Percentiles rank a stretch among this genome's conserved stretches.
Conservation (phyloP, 768 basidiomycete species). For the Leccinum imitatum region DNA sequence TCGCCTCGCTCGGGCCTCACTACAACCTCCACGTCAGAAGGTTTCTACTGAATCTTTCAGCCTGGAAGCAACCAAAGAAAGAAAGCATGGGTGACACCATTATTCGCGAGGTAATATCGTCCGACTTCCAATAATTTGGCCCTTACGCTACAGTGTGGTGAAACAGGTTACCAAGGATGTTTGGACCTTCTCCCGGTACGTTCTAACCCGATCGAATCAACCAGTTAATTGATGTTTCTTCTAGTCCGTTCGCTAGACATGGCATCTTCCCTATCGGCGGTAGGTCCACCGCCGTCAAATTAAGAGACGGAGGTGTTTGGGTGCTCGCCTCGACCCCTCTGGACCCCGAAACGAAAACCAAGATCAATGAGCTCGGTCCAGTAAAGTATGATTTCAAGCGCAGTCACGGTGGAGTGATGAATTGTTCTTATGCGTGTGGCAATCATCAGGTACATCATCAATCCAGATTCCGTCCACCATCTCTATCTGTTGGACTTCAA, state of each 20-base stretch:
- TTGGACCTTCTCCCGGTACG: constrained; percentile 66
- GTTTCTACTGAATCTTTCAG: constrained; percentile 3
- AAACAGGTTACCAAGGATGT: constrained; percentile 49
- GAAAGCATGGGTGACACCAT: constrained; percentile 36
- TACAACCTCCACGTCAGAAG: constrained; percentile 18
- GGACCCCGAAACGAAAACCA: constrained; percentile 59
- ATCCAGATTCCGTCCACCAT: constrained; percentile 57
- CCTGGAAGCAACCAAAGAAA: constrained; percentile 6
- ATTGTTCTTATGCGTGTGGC: neutral
- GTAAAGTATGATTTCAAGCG: constrained; percentile 48
- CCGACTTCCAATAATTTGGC: neutral
- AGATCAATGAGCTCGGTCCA: constrained; percentile 61
- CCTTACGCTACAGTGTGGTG: neutral
- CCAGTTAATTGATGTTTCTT: constrained; percentile 8
- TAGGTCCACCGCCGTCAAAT: constrained; percentile 75
- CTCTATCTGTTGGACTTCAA: constrained; percentile 64
- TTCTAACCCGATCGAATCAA: constrained; percentile 1
- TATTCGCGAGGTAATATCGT: constrained; percentile 42
- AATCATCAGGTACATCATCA: constrained; percentile 52
- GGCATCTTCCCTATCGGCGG: constrained; percentile 77
- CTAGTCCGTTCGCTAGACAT: constrained; percentile 66
- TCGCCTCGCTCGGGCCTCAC: constrained; percentile 12
- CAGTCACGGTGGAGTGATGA: neutral
- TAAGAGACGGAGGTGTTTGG: constrained; percentile 71
- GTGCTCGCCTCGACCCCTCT: constrained; percentile 80